A percentile compares a stretch with the other conserved stretches of the same genome.
These are phyloP conservation scores for Boletus rufocinnamomeus DNA, from an alignment of 768 basidiomycete genomes.

Conservation along the genomic window DNA sequence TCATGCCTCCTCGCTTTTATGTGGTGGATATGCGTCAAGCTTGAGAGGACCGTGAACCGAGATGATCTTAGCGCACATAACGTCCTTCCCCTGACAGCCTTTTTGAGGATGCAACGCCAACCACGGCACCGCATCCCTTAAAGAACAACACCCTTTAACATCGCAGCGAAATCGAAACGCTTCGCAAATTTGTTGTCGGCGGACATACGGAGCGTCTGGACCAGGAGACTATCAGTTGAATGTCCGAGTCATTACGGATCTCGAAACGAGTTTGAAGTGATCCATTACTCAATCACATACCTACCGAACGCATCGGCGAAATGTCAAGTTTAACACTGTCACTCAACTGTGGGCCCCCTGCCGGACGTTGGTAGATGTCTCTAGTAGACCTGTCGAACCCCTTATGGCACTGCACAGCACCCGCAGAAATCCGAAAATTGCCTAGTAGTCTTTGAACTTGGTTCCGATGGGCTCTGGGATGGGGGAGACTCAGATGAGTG, in stretches of 20 bases:
- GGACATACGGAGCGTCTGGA: not conserved
- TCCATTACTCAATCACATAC: not conserved
- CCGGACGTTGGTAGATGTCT: too few relatives aligned
- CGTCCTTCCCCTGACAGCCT: not conserved
- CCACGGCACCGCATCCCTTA: not conserved
- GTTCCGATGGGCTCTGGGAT: too few relatives aligned
- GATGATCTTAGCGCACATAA: not conserved
- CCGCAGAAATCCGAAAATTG: too few relatives aligned
- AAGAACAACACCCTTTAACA: not conserved
- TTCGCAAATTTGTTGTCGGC: too few relatives aligned
- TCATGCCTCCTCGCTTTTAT: conserved; percentile 5
- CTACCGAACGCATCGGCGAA: too few relatives aligned
- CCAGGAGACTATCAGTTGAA: not conserved
- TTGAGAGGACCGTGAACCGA: not conserved
- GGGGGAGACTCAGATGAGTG: too few relatives aligned
- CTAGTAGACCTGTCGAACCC: too few relatives aligned
- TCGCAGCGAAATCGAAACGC: not conserved
- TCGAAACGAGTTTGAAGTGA: not conserved
- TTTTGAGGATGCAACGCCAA: not conserved
- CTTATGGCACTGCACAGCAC: too few relatives aligned
- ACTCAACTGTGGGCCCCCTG: too few relatives aligned
- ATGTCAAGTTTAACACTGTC: too few relatives aligned
- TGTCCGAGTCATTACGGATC: not conserved
- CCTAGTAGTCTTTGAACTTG: too few relatives aligned
- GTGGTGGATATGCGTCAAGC: not conserved